phyloP scores from a whole-genome alignment of 2,329 filamentous ascomycete genomes.

The Botrytis porri region DNA sequence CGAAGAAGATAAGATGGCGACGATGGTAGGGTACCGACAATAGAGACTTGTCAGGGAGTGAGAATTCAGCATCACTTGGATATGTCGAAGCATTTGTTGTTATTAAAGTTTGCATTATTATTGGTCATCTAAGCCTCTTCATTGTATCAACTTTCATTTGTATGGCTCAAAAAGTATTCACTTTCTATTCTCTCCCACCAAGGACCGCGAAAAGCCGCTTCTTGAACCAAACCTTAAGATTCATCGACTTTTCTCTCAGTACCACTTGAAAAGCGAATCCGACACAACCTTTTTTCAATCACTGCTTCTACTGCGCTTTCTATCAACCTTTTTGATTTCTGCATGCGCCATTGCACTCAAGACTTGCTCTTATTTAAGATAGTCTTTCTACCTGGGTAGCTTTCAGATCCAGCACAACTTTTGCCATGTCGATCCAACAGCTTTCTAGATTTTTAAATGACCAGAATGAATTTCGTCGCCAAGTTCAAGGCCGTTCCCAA shows the following conservation, averaged over 20 bases:
- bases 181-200: neutral
- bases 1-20: neutral
- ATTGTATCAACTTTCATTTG: neutral
- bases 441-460: neutral
- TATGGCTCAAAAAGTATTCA: neutral
- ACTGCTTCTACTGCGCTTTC: neutral
- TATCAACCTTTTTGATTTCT: neutral
- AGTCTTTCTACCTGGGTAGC: neutral
- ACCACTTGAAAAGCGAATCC: neutral
- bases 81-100: neutral
- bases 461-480: neutral
- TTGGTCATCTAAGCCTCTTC: neutral
- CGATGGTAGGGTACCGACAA: neutral
- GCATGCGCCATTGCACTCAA: neutral
- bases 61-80: neutral
- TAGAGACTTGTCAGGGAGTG: neutral
- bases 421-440: constrained; percentile 8
- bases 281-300: neutral
- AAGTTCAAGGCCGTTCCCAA: neutral
- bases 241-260: too few relatives aligned
- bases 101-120: neutral
- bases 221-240: neutral
- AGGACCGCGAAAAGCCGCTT: neutral
- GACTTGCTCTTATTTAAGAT: neutral
- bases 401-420: neutral